A percentile compares a stretch with the other conserved stretches of the same genome.
Conservation (phyloP, 2,329 filamentous ascomycete species). For the Penicillium sp. region DNA sequence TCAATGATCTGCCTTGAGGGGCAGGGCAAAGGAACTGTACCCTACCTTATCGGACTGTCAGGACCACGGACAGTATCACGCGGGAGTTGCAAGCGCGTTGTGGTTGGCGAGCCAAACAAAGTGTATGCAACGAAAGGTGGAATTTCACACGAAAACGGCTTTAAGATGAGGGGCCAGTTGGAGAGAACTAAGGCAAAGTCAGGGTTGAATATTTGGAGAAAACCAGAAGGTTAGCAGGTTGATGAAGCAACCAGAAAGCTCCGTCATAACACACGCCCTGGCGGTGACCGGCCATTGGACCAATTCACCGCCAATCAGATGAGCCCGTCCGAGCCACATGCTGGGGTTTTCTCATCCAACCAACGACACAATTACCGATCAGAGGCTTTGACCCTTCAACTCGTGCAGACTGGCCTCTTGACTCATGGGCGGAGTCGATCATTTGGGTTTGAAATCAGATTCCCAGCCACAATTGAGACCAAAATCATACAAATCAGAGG, state of each 20-base stretch:
- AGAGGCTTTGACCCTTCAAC: background rate
- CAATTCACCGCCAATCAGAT: background rate
- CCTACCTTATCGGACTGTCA: slow-evolving; percentile 19
- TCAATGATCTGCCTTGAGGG: background rate
- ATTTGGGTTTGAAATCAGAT: background rate
- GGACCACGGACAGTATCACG: slow-evolving; percentile 15
- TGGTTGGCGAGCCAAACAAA: slow-evolving; percentile 25
- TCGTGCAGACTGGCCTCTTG: background rate
- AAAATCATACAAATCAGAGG: background rate
- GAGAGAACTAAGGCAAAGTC: background rate
- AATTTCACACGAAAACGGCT: slow-evolving; percentile 14
- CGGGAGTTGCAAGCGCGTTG: slow-evolving; percentile 9
- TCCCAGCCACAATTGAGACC: background rate
- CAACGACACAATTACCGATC: too few relatives aligned
- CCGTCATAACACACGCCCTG: slow-evolving; percentile 3
- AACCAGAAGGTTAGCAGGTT: background rate
- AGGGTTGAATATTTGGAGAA: background rate
- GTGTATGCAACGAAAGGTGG: slow-evolving; percentile 7
- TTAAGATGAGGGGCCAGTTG: background rate
- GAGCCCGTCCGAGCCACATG: background rate
- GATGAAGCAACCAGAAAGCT: slow-evolving; percentile 6
- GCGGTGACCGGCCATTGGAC: slow-evolving; percentile 1
- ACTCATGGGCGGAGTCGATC: background rate
- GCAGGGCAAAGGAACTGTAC: background rate
- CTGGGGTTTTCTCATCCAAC: background rate